Evolutionary conservation across 306 rosid genomes (phyloP).

Genomic region (Sophora flavescens): DNA sequence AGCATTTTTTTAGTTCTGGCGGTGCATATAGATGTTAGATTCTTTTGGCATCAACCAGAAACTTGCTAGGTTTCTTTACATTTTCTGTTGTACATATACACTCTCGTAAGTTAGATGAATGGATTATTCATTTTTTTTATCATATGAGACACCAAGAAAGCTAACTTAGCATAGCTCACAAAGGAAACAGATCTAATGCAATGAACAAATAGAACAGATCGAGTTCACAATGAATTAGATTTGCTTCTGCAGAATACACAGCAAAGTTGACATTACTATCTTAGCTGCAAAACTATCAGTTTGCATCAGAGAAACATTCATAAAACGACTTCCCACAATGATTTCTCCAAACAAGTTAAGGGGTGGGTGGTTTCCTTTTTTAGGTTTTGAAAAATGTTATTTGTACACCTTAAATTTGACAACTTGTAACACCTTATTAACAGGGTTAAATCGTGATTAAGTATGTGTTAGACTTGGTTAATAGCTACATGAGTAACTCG

Average conservation of each 20-base stretch:
- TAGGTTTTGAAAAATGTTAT: no score
- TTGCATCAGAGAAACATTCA: no score
- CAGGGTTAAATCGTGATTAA: no score
- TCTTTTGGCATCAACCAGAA: conserved; percentile 36
- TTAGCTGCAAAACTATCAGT: no score
- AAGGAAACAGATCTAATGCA: neutral
- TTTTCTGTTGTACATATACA: conserved; percentile 4
- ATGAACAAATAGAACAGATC: neutral
- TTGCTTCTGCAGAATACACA: neutral
- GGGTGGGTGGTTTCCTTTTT: no score
- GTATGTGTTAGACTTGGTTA: no score
- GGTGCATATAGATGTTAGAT: conserved; percentile 25
- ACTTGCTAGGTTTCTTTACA: conserved; percentile 20
- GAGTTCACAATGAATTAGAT: neutral
- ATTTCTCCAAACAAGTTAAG: no score
- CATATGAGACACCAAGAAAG: neutral
- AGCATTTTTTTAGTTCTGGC: conserved; percentile 25
- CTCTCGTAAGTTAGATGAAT: neutral
- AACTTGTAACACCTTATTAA: no score
- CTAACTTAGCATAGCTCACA: neutral
- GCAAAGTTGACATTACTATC: neutral
- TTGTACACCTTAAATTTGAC: no score
- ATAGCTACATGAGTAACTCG: no score
- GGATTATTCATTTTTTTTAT: neutral
- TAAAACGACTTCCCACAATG: no score